Evolutionary conservation across 2,329 filamentous ascomycete species (phyloP), one percentile per base, ranked within the genome.

Genomic region (Apiospora hydei): DNA sequence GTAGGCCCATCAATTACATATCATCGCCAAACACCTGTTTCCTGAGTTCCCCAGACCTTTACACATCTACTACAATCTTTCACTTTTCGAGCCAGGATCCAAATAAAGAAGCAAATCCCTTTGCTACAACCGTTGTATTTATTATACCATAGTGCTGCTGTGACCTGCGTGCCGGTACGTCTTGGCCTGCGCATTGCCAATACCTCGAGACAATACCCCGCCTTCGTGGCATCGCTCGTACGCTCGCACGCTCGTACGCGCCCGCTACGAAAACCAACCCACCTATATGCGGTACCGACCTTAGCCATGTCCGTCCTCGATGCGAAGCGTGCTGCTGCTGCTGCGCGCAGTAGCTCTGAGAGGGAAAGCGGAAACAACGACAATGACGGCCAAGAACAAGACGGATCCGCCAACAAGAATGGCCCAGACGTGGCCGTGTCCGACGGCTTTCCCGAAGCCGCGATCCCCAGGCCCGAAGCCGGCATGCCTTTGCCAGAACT

Each of bases 221-320:
- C 57, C 34, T 64, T 64, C 57, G 34, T 21, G 57, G 57, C 4
- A 41, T 21, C 10, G 34, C 34, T n/a, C 21, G 6, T 14, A 41
- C 57, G 34, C 34, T n/a, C 21, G 6, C 11, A 41, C 57, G 34
- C 34, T n/a, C 21, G 6, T 14, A 41, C 57, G 34, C 34, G 11
- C 34, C 34, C 34, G 21, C 34, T n/a, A n/a, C 57, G 34, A 64
- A n/a, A 11, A 11, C 34, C 14, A 41, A 41, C 57, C 18, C n/a
- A 38, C 57, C 18, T 41, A 64, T 34, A 64, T 64, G 57, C 57
- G 3, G 30, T 14, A 41, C 34, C 34, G 57, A 41, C 13, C 21
- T 13, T 64, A 64, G 67, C 43, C 71, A 71, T 71, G 71, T 67
- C 71, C 11, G 44, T 71, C 16, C 71, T 69, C 41, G 53, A 70